phyloP scores from a whole-genome alignment of 805 yeast species.

The Sungouiella blattae region DNA sequence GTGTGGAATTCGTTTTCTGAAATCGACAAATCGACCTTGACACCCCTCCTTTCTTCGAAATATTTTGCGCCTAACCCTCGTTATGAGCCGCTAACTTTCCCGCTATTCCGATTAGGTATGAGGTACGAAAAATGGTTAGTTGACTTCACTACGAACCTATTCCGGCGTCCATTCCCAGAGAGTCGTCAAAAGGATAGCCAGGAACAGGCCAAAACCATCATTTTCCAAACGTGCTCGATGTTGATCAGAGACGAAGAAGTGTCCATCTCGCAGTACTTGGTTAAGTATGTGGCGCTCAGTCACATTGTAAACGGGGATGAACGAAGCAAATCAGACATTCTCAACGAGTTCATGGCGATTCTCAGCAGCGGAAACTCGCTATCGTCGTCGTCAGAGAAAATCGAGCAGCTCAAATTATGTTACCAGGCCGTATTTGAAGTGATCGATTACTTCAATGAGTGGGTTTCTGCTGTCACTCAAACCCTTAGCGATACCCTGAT shows the following conservation, averaged over 20 bases:
- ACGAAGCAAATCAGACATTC: slow-evolving; percentile 42
- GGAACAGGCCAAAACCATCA: slow-evolving; percentile 21
- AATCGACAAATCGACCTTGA: slow-evolving; percentile 65
- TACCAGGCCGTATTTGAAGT: slow-evolving; percentile 74
- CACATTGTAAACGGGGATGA: slow-evolving; percentile 49
- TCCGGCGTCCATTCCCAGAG: slow-evolving; percentile 38
- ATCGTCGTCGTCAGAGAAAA: slow-evolving; percentile 45
- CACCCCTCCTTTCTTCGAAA: slow-evolving; percentile 70
- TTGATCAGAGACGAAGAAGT: slow-evolving; percentile 69
- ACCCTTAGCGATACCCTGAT: slow-evolving; percentile 22
- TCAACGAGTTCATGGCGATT: slow-evolving; percentile 57
- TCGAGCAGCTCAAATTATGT: slow-evolving; percentile 59
- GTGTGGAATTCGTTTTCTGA: slow-evolving; percentile 66
- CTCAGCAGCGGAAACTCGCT: slow-evolving; percentile 42
- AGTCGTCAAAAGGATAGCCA: slow-evolving; percentile 10
- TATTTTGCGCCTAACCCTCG: slow-evolving; percentile 59
- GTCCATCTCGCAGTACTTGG: slow-evolving; percentile 60
- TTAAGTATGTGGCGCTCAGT: slow-evolving; percentile 74
- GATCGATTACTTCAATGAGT: slow-evolving; percentile 78
- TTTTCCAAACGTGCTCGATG: slow-evolving; percentile 61
- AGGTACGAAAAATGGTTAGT: slow-evolving; percentile 71
- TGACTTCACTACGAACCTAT: slow-evolving; percentile 61
- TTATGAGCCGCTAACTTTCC: slow-evolving; percentile 51
- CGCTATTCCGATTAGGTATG: slow-evolving; percentile 56
- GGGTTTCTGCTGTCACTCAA: slow-evolving; percentile 50